Evolutionary conservation across 441 rosid species (phyloP).

Genomic region (Erysimum cheiri): DNA sequence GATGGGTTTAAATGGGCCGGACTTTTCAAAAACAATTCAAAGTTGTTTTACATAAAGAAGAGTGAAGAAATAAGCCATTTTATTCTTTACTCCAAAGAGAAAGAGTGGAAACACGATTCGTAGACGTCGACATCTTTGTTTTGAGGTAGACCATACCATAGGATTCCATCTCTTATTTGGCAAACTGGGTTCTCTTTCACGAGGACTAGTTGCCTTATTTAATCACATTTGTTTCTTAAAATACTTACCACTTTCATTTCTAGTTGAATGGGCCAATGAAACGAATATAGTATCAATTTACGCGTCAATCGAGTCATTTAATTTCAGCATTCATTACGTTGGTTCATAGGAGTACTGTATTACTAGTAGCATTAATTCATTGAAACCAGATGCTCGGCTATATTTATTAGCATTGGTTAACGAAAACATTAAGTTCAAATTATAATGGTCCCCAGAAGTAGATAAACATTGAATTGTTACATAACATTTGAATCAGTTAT

Average conservation of each 20-base stretch:
- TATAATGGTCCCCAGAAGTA: background rate
- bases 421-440: background rate
- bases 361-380: too few species aligned
- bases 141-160: background rate
- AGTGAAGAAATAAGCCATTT: background rate
- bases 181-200: background rate
- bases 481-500: background rate
- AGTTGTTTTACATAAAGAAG: background rate
- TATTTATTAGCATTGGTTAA: background rate
- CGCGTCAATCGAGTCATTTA: constrained; percentile 1
- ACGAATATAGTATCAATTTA: background rate
- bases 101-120: constrained; percentile 2
- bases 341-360: too few species aligned
- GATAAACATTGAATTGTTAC: background rate
- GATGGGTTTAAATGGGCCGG: constrained; percentile 3
- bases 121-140: background rate
- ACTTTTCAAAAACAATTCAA: background rate
- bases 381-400: background rate
- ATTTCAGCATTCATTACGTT: constrained; percentile 3
- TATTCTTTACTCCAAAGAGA: background rate
- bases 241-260: background rate
- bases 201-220: background rate
- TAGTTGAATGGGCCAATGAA: background rate
- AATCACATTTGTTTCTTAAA: background rate
- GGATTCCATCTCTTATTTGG: background rate